Evolutionary conservation across 2,329 filamentous ascomycete species (phyloP).

Genomic region (Xylaria sp.): DNA sequence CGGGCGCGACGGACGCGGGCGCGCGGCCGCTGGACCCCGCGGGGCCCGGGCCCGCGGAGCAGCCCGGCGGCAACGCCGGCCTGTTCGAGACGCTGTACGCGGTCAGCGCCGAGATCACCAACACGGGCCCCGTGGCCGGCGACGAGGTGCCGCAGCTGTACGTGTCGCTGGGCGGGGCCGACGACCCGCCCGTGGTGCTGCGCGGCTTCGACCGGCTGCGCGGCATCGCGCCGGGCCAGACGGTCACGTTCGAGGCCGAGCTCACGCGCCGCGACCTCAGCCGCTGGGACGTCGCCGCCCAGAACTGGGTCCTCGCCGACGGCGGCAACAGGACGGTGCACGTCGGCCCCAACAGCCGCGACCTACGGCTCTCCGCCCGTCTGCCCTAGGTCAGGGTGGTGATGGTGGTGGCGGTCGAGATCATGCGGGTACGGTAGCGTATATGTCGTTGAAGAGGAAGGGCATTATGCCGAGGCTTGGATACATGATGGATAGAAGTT

Average conservation of each 20-base stretch:
- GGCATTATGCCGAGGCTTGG: too few species aligned
- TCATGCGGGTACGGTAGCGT: too few species aligned
- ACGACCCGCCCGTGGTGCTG: slow-evolving; percentile 68
- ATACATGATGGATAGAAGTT: too few species aligned
- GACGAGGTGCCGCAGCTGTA: slow-evolving; percentile 81
- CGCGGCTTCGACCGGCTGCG: slow-evolving; percentile 84
- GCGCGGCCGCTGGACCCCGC: slow-evolving; percentile 59
- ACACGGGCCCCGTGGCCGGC: slow-evolving; percentile 66
- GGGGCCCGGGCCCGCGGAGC: slow-evolving; percentile 42
- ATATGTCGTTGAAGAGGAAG: too few species aligned
- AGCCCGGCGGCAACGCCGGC: slow-evolving; percentile 64
- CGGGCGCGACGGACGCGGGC: slow-evolving; percentile 55
- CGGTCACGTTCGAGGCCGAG: slow-evolving; percentile 65
- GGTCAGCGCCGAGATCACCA: slow-evolving; percentile 69
- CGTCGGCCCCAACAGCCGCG: slow-evolving; percentile 58
- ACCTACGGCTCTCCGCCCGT: slow-evolving; percentile 49
- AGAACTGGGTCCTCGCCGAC: slow-evolving; percentile 77
- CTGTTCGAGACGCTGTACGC: slow-evolving; percentile 73
- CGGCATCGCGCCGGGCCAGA: slow-evolving; percentile 69
- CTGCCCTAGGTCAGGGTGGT: slow-evolving; percentile 24
- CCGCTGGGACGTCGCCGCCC: slow-evolving; percentile 79
- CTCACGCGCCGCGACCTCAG: slow-evolving; percentile 81
- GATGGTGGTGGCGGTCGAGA: background rate
- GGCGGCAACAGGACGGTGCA: slow-evolving; percentile 58
- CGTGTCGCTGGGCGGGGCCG: slow-evolving; percentile 75